A percentile compares a stretch with the other conserved stretches of the same genome.
These are phyloP conservation scores for Sideroxylon spinosum DNA, from an alignment of 179 eudicot genomes.

Conservation along the genomic window DNA sequence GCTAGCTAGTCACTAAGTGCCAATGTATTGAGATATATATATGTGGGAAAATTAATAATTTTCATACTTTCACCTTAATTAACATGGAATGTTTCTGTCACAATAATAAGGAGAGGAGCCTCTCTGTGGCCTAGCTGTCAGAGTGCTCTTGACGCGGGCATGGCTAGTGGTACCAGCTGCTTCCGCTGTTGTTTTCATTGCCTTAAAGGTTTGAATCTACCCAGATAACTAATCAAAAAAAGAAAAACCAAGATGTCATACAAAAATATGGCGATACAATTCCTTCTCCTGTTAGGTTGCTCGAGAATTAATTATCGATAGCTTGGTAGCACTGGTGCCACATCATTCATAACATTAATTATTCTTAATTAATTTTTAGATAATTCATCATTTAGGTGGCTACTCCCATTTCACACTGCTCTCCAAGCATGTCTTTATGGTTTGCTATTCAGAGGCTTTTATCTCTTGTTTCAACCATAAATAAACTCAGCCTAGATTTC, in stretches of 20 bases:
- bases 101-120: no score
- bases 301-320: neutral
- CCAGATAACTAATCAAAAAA: neutral
- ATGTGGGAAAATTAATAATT: no score
- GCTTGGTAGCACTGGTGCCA: neutral
- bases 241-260: neutral
- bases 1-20: no score
- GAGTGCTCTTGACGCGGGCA: neutral
- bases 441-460: neutral
- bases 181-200: neutral
- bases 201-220: neutral
- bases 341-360: neutral
- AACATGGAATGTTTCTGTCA: no score
- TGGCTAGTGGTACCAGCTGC: neutral
- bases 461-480: neutral
- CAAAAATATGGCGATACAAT: constrained; percentile 13
- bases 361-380: neutral
- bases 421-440: neutral
- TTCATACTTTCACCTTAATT: no score
- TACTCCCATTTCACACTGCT: neutral
- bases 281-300: constrained; percentile 15
- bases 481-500: neutral
- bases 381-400: neutral
- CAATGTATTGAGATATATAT: no score
- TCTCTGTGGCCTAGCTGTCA: no score